Base-by-base conservation (phyloP, 73 alveolate genomes). In the Breviolum minutum region DNA sequence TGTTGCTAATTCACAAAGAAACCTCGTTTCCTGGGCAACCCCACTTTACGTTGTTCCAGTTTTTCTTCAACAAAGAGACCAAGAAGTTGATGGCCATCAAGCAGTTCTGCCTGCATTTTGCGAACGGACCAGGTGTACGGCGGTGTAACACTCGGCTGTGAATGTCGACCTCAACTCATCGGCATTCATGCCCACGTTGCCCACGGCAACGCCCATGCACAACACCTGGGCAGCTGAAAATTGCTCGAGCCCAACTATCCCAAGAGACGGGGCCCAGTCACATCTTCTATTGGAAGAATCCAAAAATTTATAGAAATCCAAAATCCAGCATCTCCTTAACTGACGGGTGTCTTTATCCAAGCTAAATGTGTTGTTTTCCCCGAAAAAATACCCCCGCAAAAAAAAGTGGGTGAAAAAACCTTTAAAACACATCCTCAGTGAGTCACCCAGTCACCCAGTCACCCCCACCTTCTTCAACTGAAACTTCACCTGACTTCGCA, bases 171-270 rank as follows among this genome's bases (percentile, higher is more conserved):
- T 98, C 83, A 99, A 99, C 99, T 99, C 99, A 26, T 99, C 99
- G 69, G 99, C 99, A 40, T 99, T 96, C 99, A 99, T 99, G 89
- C 97, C 99, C 83, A 94, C 99, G 99, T 99, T 97, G 64, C 99
- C 99, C 87, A 99, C 99, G n/a, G 99, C 99, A 32, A 99, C 99
- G 81, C 99, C 99, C 95, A 99, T 95, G 99, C 99, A 99, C 89
- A 99, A 82, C 63, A 99, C 93, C 93, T 84, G 76, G 89, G 77
- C 32, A 8, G 40, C 81, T 40, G 0, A 5, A 22, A 2, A 68
- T 68, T 2, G 17, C 2, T 68, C 2, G n/a, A 17, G 77, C 77
- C n/a, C 77, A 68, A 17, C 24, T 68, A 22, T 68, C 24, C 17
- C 1, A 68, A 68, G 77, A 68, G 77, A 68, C 17, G 24, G 24